A percentile compares a stretch with the other conserved stretches of the same genome.
phyloP scores from a whole-genome alignment of 2,329 filamentous ascomycete genomes.

The Whalleya microplaca region DNA sequence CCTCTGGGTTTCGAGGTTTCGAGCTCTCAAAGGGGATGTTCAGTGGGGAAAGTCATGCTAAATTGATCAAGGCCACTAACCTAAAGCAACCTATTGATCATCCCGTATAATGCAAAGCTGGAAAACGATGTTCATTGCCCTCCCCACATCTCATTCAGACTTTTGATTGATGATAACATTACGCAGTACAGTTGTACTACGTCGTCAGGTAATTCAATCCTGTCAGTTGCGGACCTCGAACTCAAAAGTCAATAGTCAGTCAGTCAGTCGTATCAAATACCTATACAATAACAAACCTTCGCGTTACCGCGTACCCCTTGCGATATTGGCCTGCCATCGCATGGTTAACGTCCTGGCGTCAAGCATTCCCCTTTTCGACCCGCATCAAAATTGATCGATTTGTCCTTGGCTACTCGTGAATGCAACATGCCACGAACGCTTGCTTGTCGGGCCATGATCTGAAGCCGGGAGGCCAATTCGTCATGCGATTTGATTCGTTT shows the following conservation, averaged over 20 bases:
- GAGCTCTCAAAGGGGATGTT: no score
- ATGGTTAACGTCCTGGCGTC: no score
- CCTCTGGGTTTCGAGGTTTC: no score
- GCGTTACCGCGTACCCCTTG: neutral
- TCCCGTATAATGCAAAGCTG: no score
- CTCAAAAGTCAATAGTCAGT: neutral
- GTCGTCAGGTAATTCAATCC: no score
- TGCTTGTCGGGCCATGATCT: neutral
- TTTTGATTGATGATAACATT: neutral
- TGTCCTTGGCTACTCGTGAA: no score
- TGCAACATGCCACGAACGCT: no score
- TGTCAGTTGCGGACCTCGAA: neutral
- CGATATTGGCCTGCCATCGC: neutral
- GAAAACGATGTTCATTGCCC: neutral
- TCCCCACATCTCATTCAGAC: neutral
- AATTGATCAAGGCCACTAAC: neutral
- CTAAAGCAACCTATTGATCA: neutral
- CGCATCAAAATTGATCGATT: neutral
- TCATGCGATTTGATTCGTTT: neutral
- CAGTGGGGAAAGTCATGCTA: no score
- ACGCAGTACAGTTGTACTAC: neutral
- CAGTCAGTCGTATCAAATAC: no score
- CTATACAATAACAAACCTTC: no score
- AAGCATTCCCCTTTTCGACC: neutral
- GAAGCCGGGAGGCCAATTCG: neutral